Evolutionary conservation across 495 filamentous ascomycete species (phyloP), one percentile per base, ranked within the genome.

Genomic region (Clohesyomyces aquaticus): DNA sequence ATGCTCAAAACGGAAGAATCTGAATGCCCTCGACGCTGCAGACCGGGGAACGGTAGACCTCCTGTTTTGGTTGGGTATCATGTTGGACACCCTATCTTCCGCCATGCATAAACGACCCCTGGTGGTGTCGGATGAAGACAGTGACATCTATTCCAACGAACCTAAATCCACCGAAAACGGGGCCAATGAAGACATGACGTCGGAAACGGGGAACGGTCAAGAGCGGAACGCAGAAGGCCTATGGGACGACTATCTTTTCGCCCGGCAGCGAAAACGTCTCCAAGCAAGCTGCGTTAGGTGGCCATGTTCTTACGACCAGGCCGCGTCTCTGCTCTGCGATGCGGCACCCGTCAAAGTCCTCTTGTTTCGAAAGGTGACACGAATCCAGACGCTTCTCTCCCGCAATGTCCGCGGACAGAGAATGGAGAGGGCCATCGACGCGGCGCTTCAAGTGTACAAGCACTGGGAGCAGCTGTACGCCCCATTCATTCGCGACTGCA

Each of bases 1-100:
- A 32, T 57, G 45, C 19, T 22, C 3, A 18, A 59, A 59, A 45
- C 51, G 48, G 18, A 43, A 19, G 18, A 41, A 25, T 14, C 11
- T 35, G 21, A 57, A 63, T 62, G 60, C 71, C 16, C 35, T 66
- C n/a, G 71, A 57, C 22, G 21, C 56, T 11, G 75, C 75, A 21
- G 69, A 81, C 46, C 72, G 72, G 42, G 63, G 68, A 25, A 81
- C 79, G 0, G 65, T 81, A 4, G 71, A 74, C 47, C 73, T 78
- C 10, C 63, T 82, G n/a, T 79, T 75, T 52, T 82, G 79, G 79
- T 72, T 82, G 16, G 77, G 74, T 0, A 65, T 82, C n/a, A 82
- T 81, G 79, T 79, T 80, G 51, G 79, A 82, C 54, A 82, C 79
- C 0, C 58, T 79, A 18, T 77, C 76, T 22, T 72, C 79, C 12